Evolutionary conservation across 805 yeast genomes (phyloP), one percentile per base, ranked within the genome.

Genomic region (Nakazawaea molendinolei): DNA sequence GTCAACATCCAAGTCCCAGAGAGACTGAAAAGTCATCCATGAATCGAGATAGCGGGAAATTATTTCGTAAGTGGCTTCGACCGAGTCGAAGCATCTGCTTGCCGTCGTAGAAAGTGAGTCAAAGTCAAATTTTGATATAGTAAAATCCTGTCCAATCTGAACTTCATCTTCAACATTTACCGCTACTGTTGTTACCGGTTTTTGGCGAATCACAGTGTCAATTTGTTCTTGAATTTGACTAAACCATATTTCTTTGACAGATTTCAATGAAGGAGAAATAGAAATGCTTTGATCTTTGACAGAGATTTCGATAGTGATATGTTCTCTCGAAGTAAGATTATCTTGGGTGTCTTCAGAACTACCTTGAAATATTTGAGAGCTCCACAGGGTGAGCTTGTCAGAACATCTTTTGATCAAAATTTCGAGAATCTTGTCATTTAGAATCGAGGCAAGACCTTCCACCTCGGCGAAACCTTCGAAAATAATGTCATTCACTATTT

Each of bases 1-100:
- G 2, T 63, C 66, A 0, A 67, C 45, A 10, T 66, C 61, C 8
- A 79, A 46, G 41, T 71, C 77, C 85, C 87, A 79, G 4, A 82
- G 51, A 1, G 67, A 53, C 48, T 78, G 82, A 19, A 79, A 60
- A 15, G 55, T 56, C 2, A 49, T 46, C 94, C 94, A 84, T 13
- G 60, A 58, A 1, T 47, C 36, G 13, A 70, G 52, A 44, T 76
- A 78, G 0, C 13, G 34, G 0, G 45, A 30, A 0, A 72, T 67
- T 3, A 50, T 39, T 0, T 31, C 25, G 14, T 60, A 48, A 4
- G 57, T 39, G 0, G 15, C 16, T n/a, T 70, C 72, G 5, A 75
- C 49, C 4, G 43, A 38, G 1, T 33, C 34, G 12, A 61, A 34
- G 5, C 56, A 50, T 1, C 34, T 17, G 7, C 45, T 37, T 30